Base-by-base conservation (phyloP, 352 stramenopile genomes). In the Pythium coloratum region DNA sequence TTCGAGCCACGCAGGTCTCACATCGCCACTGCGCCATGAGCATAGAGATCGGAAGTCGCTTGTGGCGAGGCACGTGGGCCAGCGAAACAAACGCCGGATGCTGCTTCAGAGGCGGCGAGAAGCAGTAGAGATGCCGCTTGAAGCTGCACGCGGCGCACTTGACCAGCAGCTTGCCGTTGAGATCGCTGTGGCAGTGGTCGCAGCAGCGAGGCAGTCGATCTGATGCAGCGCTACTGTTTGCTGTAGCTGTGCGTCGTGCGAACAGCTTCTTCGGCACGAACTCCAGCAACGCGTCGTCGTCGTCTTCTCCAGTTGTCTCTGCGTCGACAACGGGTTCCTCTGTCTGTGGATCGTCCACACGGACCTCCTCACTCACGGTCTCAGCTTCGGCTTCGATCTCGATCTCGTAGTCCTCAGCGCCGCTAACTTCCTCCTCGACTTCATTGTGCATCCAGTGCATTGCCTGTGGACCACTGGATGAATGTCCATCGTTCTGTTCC, bases 41-140 rank as follows among this genome's bases (percentile, higher is more conserved):
- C 47, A 18, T 55, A 6, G 32, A 30, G 3, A 70, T 62, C 2
- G 64, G 50, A 6, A 38, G 61, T 3, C 70, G 70, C 46, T 58
- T 63, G 55, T 76, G 64, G 28, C 69, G 69, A 2, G 69, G 64
- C 44, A 71, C 64, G 32, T 63, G 33, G 3, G 50, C n/a, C 6
- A 72, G 51, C 1, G 33, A 36, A 0, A 34, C 9, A 10, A 82
- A 74, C 12, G 71, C 79, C 4, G 82, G 84, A 34, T 92, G 82
- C 28, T 92, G 77, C 59, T 81, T 80, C 16, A 88, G 69, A 42
- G 82, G 80, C 5, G 84, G 84, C 12, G 72, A 69, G 20, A 91
- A 92, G 55, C 84, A 92, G 59, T 90, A 92, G 14, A 91, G 61
- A 59, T 91, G 84, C 26, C 80, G 81, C 0, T 75, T 68, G 56